phyloP scores from a whole-genome alignment of 768 basidiomycete species.

The Russula sp. region DNA sequence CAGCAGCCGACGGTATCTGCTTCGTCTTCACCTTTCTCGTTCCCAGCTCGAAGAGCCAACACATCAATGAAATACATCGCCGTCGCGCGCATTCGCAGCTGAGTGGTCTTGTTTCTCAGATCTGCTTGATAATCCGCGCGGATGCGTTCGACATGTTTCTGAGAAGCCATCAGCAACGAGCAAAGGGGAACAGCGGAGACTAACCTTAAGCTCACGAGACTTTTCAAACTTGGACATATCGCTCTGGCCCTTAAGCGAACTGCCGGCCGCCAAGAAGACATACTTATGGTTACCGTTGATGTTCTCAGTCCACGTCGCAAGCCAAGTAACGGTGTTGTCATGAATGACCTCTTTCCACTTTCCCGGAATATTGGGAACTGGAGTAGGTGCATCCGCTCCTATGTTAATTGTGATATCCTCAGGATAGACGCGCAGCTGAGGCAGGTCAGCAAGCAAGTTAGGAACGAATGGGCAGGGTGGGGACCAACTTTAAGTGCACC shows the following conservation, averaged over 20 bases:
- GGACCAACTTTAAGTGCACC: constrained; percentile 79
- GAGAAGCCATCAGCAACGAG: constrained; percentile 18
- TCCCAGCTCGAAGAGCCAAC: constrained; percentile 95
- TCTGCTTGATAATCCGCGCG: constrained; percentile 84
- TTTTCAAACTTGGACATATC: constrained; percentile 99
- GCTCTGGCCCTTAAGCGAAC: constrained; percentile 96
- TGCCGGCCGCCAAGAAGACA: constrained; percentile 96
- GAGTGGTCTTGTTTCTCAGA: constrained; percentile 88
- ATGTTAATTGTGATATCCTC: constrained; percentile 98
- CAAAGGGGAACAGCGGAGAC: not conserved
- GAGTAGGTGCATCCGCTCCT: constrained; percentile 67
- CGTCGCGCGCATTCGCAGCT: constrained; percentile 94
- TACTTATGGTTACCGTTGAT: constrained; percentile 95
- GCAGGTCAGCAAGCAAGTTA: constrained; percentile 7
- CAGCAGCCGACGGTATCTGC: constrained; percentile 99
- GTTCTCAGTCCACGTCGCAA: constrained; percentile 99
- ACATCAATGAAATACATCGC: constrained; percentile 99
- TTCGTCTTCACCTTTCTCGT: constrained; percentile 99
- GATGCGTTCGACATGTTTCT: constrained; percentile 91
- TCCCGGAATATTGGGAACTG: constrained; percentile 88
- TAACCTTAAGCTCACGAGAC: constrained; percentile 90
- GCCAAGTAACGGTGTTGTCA: constrained; percentile 97
- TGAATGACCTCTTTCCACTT: constrained; percentile 86
- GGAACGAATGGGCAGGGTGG: not conserved
- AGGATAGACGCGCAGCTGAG: constrained; percentile 79